Evolutionary conservation across 805 yeast genomes (phyloP).

Genomic region (Debaryomyces tyrocola): DNA sequence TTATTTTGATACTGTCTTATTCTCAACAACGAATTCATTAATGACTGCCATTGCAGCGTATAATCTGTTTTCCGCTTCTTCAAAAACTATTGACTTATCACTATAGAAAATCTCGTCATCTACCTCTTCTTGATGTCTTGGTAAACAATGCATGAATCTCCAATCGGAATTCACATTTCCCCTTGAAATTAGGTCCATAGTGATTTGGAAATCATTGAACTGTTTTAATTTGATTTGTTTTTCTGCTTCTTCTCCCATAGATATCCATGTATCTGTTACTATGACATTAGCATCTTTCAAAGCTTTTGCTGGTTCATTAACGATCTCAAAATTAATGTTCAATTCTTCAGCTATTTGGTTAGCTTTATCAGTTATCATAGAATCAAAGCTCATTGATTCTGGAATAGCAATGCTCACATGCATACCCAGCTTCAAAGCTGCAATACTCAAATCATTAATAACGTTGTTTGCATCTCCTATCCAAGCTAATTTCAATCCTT

Average conservation of each 20-base stretch:
- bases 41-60: slow-evolving; percentile 91
- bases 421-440: slow-evolving; percentile 76
- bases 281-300: slow-evolving; percentile 68
- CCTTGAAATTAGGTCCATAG: slow-evolving; percentile 53
- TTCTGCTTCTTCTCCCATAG: slow-evolving; percentile 92
- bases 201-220: slow-evolving; percentile 80
- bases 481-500: slow-evolving; percentile 79
- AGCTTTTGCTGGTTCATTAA: slow-evolving; percentile 71
- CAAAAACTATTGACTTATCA: slow-evolving; percentile 71
- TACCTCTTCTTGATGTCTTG: slow-evolving; percentile 89
- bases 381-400: slow-evolving; percentile 58
- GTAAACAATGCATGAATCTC: slow-evolving; percentile 94
- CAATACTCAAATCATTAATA: slow-evolving; percentile 83
- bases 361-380: slow-evolving; percentile 52
- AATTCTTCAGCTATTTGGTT: slow-evolving; percentile 46
- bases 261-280: slow-evolving; percentile 91
- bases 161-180: slow-evolving; percentile 61
- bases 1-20: slow-evolving; percentile 45
- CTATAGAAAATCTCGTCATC: slow-evolving; percentile 84
- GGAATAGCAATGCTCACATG: slow-evolving; percentile 78
- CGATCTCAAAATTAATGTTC: slow-evolving; percentile 52
- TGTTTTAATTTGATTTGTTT: slow-evolving; percentile 64
- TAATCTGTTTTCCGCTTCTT: slow-evolving; percentile 88
- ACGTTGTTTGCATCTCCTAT: slow-evolving; percentile 95
- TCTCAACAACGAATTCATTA: slow-evolving; percentile 78